Evolutionary conservation across 495 filamentous ascomycete species (phyloP), one percentile per base, ranked within the genome.

Genomic region (Talaromyces thailandensis): DNA sequence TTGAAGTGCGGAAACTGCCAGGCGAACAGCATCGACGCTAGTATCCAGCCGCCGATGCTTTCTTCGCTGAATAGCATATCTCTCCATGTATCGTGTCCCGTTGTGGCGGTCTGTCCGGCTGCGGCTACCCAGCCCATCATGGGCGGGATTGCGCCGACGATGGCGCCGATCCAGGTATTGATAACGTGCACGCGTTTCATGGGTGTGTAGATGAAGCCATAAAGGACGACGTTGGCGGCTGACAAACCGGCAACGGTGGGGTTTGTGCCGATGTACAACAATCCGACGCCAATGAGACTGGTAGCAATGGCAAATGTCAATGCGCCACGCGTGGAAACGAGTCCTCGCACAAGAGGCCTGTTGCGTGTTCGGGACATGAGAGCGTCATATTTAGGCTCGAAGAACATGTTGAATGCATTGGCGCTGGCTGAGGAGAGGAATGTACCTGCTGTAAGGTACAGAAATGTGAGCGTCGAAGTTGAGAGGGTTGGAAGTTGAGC

Each of bases 1-100:
- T 96, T 97, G 78, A 98, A 98, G 71, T 98, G 94, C 12, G 94
- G 91, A 68, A 98, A 98, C 71, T 98, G 94, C 94, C 94, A 98
- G 1, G 92, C 90, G 63, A 96, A 95, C 6, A 98, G 77, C 31
- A 97, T 75, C 0, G 82, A 84, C 5, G 90, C 95, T 1, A 96
- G 77, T 6, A 98, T 72, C 94, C 94, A 98, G 1, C 93, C 95
- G 2, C 94, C 94, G 6, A 88, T 75, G 61, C 87, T 88, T 12
- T 77, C 76, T 67, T 86, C 78, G 18, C 84, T 82, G 66, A 89
- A 83, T 0, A 98, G 82, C 31, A 97, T 84, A 62, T 96, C 92
- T 24, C 82, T 79, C 88, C 90, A 93, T 12, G 80, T 82, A 61
- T 82, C 83, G 62, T 82, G 86, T 2, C 84, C 86, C 0, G 86